Percentiles rank a stretch among this genome's conserved stretches.
Conservation (phyloP, 805 yeast genomes). For the Sugiyamaella qingdaonensis region DNA sequence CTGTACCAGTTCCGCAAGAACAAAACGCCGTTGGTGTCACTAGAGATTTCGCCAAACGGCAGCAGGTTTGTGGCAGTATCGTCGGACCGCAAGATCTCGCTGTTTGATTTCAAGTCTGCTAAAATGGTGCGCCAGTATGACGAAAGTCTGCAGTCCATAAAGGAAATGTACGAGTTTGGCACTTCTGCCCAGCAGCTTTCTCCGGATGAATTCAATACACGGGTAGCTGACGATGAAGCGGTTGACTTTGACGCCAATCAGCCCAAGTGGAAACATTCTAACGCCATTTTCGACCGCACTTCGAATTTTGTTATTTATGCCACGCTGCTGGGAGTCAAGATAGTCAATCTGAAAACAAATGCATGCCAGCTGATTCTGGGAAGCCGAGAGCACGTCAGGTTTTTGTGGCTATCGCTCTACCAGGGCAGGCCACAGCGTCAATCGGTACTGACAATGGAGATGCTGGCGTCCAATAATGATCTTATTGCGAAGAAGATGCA, state of each 20-base stretch:
- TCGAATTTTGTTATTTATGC: constrained; percentile 30
- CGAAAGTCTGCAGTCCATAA: constrained; percentile 26
- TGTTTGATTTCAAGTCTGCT: constrained; percentile 37
- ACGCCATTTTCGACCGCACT: constrained; percentile 31
- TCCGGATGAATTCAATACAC: constrained; percentile 28
- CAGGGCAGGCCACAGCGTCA: constrained; percentile 30
- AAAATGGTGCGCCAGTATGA: constrained; percentile 31
- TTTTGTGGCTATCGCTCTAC: constrained; percentile 28
- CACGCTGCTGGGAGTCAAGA: constrained; percentile 31
- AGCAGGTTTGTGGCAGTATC: constrained; percentile 32
- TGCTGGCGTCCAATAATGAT: constrained; percentile 32
- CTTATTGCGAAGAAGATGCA: constrained; percentile 26
- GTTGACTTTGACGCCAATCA: neutral
- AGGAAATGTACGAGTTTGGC: constrained; percentile 29
- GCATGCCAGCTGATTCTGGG: constrained; percentile 28
- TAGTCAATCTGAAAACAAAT: constrained; percentile 29
- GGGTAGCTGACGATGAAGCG: constrained; percentile 25
- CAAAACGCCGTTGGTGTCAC: constrained; percentile 27
- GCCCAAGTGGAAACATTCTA: constrained; percentile 6
- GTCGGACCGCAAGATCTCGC: constrained; percentile 30
- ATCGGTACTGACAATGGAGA: constrained; percentile 28
- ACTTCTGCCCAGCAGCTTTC: constrained; percentile 20
- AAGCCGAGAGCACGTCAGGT: constrained; percentile 29
- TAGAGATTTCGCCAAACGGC: constrained; percentile 29
- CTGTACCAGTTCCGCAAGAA: constrained; percentile 35